Conservation (phyloP, 2,329 filamentous ascomycete species). For the Pezicula rhizophila region DNA sequence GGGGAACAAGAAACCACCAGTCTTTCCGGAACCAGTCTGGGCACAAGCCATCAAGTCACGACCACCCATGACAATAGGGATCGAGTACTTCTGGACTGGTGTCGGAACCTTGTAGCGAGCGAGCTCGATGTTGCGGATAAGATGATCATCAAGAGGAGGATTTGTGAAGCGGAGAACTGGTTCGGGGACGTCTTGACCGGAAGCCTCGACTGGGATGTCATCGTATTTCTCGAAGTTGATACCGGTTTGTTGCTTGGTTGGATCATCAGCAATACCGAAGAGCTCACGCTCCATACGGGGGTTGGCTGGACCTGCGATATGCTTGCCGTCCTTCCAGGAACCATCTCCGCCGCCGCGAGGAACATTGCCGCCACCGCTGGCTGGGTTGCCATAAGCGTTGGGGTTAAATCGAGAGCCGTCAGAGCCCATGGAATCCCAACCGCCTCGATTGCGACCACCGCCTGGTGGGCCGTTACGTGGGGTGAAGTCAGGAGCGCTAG, state of each 20-base stretch:
- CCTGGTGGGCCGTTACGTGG: constrained; percentile 23
- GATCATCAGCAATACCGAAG: constrained; percentile 85
- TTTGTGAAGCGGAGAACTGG: constrained; percentile 86
- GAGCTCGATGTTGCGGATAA: constrained; percentile 87
- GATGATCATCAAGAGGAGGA: constrained; percentile 90
- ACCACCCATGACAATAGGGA: constrained; percentile 96
- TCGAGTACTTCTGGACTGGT: constrained; percentile 98
- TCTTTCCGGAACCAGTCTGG: constrained; percentile 99
- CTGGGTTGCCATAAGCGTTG: constrained; percentile 46
- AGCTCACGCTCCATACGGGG: constrained; percentile 89
- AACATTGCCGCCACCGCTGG: constrained; percentile 37
- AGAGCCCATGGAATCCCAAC: constrained; percentile 26
- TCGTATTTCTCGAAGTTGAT: constrained; percentile 99
- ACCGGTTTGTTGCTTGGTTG: constrained; percentile 90
- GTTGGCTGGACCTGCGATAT: constrained; percentile 84
- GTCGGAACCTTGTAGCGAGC: constrained; percentile 94
- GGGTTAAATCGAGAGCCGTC: constrained; percentile 37
- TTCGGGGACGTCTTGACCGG: constrained; percentile 87
- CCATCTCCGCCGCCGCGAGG: constrained; percentile 87
- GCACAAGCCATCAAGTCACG: constrained; percentile 99
- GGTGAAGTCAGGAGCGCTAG: constrained; percentile 31
- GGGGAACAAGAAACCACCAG: constrained; percentile 98
- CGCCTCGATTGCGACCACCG: constrained; percentile 28
- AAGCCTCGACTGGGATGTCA: constrained; percentile 97
- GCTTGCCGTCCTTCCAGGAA: constrained; percentile 95